Base-by-base conservation (phyloP, 345 rosid genomes). In the Isatis tinctoria region DNA sequence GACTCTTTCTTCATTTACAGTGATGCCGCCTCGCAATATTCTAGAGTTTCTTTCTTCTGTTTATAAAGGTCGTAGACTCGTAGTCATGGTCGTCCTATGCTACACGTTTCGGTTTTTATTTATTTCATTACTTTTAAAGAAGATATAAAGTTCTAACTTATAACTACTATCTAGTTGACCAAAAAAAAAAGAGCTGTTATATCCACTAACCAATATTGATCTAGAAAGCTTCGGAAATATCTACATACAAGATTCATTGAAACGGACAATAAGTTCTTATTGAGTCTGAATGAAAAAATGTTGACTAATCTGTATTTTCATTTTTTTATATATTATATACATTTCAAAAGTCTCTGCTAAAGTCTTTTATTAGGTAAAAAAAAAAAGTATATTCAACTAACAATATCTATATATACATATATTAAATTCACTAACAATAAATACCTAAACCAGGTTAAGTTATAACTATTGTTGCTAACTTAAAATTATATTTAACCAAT, bases 111-210 rank as follows among this genome's bases (percentile, higher is more conserved):
- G 56, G 26, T 16, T 65, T 44, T 18, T 40, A 27, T 43, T 30
- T 22, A 56, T 30, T 37, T 45, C 2, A 35, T 8, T 35, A 35
- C 40, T 36, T 51, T 51, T 13, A 11, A 8, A 51, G 56, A 60
- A 60, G 63, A 59, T 39, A 27, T 7, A 66, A 27, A 53, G 1
- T 53, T 53, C 59, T 53, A 53, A 53, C 59, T 58, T 74, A 22
- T 28, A 59, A 66, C 70, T 65, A 74, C 66, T 49, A 45, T 6
- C 67, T 67, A 74, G 78, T 74, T 74, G 78, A 67, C 78, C 53
- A 26, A 61, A 56, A n/a, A 3, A 35, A 4, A 26, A 2, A 9
- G 24, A 51, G 36, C 30, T 12, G 59, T 36, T 26, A 24, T 57
- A 66, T 17, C 73, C 37, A 66, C 72, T 66, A 56, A 57, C 66